A percentile compares a stretch with the other conserved stretches of the same genome.
Evolutionary conservation across 2,329 filamentous ascomycete species (phyloP).

Genomic region (Colletotrichum lindemuthianum): DNA sequence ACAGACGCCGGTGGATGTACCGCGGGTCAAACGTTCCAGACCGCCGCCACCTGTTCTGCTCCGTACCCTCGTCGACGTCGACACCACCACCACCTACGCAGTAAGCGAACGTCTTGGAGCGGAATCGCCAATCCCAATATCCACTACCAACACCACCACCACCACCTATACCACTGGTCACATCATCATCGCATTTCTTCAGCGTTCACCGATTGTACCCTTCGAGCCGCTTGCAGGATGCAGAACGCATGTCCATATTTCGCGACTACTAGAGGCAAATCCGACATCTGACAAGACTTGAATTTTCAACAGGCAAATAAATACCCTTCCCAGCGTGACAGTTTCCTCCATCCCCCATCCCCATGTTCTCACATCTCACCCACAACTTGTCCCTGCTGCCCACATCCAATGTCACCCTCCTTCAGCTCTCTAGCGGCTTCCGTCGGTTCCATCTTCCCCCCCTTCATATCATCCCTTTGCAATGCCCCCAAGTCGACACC

Average conservation of each 20-base stretch:
- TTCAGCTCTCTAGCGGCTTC: constrained; percentile 2
- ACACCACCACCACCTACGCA: constrained; percentile 12
- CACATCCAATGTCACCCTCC: not conserved
- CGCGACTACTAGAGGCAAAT: not conserved
- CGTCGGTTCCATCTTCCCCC: constrained; percentile 16
- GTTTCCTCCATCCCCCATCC: constrained; percentile 26
- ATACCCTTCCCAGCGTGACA: constrained; percentile 22
- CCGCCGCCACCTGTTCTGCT: constrained; percentile 11
- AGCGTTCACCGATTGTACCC: constrained; percentile 5
- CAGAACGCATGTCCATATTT: not conserved
- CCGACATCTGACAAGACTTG: constrained; percentile 11
- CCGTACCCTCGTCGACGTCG: not conserved
- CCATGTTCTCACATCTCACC: not conserved
- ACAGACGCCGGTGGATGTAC: not conserved
- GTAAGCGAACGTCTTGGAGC: not conserved
- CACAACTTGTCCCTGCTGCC: not conserved
- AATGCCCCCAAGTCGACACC: not conserved
- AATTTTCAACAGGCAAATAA: not conserved
- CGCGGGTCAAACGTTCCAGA: no score
- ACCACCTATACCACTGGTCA: not conserved
- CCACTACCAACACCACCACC: not conserved
- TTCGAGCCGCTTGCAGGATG: constrained; percentile 24
- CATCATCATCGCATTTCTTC: constrained; percentile 14
- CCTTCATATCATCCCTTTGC: not conserved
- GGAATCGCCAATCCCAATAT: not conserved